phyloP scores from a whole-genome alignment of 2,329 filamentous ascomycete genomes.

The Clonostachys sp. region DNA sequence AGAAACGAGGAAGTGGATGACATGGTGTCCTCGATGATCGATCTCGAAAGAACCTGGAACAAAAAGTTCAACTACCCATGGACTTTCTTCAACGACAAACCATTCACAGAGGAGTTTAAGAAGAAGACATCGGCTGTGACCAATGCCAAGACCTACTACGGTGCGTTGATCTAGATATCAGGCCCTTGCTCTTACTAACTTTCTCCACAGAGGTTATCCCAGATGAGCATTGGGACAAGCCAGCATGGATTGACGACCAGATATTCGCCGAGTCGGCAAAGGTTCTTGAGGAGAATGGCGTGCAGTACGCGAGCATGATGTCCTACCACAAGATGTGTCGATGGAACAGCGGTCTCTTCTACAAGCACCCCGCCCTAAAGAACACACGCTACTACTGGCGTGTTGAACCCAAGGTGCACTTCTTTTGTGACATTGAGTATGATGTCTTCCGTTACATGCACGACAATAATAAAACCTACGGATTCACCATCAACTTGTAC shows the following conservation, averaged over 20 bases:
- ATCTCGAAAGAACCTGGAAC: slow-evolving; percentile 95
- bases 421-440: slow-evolving; percentile 98
- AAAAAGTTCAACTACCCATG: slow-evolving; percentile 99
- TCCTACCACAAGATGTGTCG: slow-evolving; percentile 99
- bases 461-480: slow-evolving; percentile 98
- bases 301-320: slow-evolving; percentile 84
- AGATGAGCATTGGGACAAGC: slow-evolving; percentile 90
- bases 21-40: slow-evolving; percentile 82
- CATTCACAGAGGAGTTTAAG: slow-evolving; percentile 93
- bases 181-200: slow-evolving; percentile 5
- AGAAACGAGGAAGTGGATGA: slow-evolving; percentile 84
- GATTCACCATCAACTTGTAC: slow-evolving; percentile 97
- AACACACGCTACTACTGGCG: slow-evolving; percentile 94
- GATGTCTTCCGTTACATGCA: slow-evolving; percentile 98
- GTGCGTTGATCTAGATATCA: slow-evolving; percentile 36
- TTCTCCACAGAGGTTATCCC: slow-evolving; percentile 69
- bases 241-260: slow-evolving; percentile 86
- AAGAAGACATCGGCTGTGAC: slow-evolving; percentile 72
- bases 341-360: slow-evolving; percentile 98
- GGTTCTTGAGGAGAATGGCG: slow-evolving; percentile 75
- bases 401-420: slow-evolving; percentile 96
- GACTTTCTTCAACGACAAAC: slow-evolving; percentile 98
- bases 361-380: slow-evolving; percentile 85
- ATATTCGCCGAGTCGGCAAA: slow-evolving; percentile 81
- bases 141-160: slow-evolving; percentile 83